Base-by-base conservation (phyloP, 192 early-diverging fungal genomes). In the Umbelopsis sp. region DNA sequence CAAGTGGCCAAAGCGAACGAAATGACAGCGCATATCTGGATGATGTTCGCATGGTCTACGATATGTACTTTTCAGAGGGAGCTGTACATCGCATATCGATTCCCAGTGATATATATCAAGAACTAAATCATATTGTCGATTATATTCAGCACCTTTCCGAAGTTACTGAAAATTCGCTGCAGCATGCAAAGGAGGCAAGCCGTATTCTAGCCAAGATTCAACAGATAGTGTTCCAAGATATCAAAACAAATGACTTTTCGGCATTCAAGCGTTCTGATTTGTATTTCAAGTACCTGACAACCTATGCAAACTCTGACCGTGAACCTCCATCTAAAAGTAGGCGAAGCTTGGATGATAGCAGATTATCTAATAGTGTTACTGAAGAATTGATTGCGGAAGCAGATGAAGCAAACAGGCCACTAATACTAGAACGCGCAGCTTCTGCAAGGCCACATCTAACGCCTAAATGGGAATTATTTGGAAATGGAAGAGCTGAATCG, bases 231-330 rank as follows among this genome's bases (percentile, higher is more conserved):
- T 92, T 90, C 70, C 66, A 77, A 54, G 81, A 86, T 45, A 88
- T 95, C 85, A 79, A 86, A 59, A 59, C 50, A 16, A 80, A 82
- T 4, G 84, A 90, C 45, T 91, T 87, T 68, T 81, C 83, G 5
- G 73, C 83, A 31, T 93, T 93, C 68, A 75, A 86, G 69, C 78
- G 81, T 20, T 86, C 82, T 49, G 83, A 88, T 24, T 73, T 92
- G 2, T 93, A 91, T 53, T 83, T 88, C 70, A 82, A 88, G 38
- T 86, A 89, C 44, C 70, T 93, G 43, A 81, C 80, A 2, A 81
- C 85, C 21, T 85, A 87, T 25, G 84, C 86, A 11, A 82, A 74
- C 16, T 71, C 79, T n/a, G 66, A 71, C 4, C 38, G 53, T 12
- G 77, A 79, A 9, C 12, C 71, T 22, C 67, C 66, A 11, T 0